A percentile compares a stretch with the other conserved stretches of the same genome.
Evolutionary conservation across 805 yeast species (phyloP).

Genomic region (Teunomyces funiuensis): DNA sequence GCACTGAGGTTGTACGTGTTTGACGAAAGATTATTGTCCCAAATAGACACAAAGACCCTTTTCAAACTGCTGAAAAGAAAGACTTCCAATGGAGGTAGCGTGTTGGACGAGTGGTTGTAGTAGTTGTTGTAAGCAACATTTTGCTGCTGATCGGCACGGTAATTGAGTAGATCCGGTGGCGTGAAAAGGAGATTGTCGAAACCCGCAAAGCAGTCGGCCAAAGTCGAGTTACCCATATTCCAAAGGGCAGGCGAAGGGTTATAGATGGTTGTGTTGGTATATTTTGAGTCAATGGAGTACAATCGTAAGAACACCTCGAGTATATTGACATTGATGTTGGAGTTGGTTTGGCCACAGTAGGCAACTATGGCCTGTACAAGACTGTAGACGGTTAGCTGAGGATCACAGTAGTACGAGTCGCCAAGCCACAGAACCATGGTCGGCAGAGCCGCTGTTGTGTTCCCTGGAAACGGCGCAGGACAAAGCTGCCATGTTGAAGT

Average conservation of each 20-base stretch:
- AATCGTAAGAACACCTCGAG: conserved; percentile 31
- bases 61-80: conserved; percentile 28
- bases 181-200: conserved; percentile 24
- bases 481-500: conserved; percentile 52
- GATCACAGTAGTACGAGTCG: conserved; percentile 26
- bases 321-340: conserved; percentile 32
- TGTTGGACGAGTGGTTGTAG: conserved; percentile 21
- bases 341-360: conserved; percentile 28
- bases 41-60: conserved; percentile 28
- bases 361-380: conserved; percentile 19
- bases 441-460: conserved; percentile 18
- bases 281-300: conserved; percentile 16
- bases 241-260: background rate
- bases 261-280: background rate
- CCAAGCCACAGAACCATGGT: conserved; percentile 28
- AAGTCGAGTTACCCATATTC: conserved; percentile 27
- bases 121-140: conserved; percentile 7
- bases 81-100: conserved; percentile 27
- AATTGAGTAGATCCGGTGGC: conserved; percentile 23
- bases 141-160: conserved; percentile 4
- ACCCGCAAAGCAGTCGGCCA: conserved; percentile 22
- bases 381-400: conserved; percentile 22
- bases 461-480: conserved; percentile 43
- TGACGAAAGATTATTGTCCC: conserved; percentile 20
- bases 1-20: conserved; percentile 22